Conservation (phyloP, 257 asterid genomes). For the Solanum medicagineum region DNA sequence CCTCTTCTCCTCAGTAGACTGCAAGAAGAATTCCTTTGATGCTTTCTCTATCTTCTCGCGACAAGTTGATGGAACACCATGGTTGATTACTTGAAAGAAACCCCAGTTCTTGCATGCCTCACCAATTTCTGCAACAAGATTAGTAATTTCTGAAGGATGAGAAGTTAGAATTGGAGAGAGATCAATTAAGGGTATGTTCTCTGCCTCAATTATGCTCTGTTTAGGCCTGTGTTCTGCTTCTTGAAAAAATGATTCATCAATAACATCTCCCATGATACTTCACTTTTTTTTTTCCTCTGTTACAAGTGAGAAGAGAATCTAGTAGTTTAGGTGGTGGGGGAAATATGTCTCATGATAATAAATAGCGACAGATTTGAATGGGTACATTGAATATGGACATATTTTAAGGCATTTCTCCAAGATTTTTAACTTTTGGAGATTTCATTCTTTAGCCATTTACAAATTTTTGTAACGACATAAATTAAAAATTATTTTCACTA, state of each 20-base stretch:
- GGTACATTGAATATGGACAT: neutral
- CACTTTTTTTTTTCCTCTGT: neutral
- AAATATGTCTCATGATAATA: neutral
- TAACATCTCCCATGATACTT: slow-evolving; percentile 35
- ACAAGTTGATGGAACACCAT: slow-evolving; percentile 40
- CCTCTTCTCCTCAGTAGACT: slow-evolving; percentile 44
- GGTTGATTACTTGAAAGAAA: slow-evolving; percentile 70
- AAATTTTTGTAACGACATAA: no score
- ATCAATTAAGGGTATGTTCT: slow-evolving; percentile 55
- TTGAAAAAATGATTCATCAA: slow-evolving; percentile 44
- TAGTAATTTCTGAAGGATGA: neutral
- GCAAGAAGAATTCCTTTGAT: slow-evolving; percentile 32
- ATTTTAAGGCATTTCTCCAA: neutral
- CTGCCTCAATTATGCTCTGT: slow-evolving; percentile 14
- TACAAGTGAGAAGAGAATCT: neutral
- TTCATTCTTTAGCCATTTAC: neutral
- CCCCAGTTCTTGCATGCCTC: slow-evolving; percentile 62
- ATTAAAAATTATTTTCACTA: no score
- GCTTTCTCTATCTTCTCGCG: slow-evolving; percentile 36
- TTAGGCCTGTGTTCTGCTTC: slow-evolving; percentile 55
- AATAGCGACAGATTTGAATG: neutral
- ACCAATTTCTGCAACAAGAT: slow-evolving; percentile 36
- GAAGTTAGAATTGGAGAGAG: slow-evolving; percentile 24
- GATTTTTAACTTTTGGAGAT: neutral
- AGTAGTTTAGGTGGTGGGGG: neutral